A percentile compares a stretch with the other conserved stretches of the same genome.
phyloP scores from a whole-genome alignment of 306 rosid species.

The Urtica urens region DNA sequence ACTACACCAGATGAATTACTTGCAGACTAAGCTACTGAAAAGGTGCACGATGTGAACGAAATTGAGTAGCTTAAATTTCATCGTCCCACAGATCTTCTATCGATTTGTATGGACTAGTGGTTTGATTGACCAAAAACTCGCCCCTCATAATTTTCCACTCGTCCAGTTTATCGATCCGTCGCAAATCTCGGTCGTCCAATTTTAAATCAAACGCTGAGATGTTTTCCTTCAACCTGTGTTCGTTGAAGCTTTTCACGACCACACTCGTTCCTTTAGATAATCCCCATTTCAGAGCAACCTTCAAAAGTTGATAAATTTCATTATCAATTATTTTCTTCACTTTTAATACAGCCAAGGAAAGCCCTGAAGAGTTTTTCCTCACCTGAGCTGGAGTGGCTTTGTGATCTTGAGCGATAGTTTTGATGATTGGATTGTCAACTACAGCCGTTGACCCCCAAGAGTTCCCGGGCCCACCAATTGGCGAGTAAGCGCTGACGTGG shows the following conservation, averaged over 20 bases:
- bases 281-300: slow-evolving; percentile 85
- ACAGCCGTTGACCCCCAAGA: slow-evolving; percentile 84
- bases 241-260: slow-evolving; percentile 74
- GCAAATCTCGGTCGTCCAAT: slow-evolving; percentile 49
- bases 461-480: slow-evolving; percentile 86
- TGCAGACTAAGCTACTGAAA: no score
- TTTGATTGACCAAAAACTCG: slow-evolving; percentile 59
- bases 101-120: slow-evolving; percentile 76
- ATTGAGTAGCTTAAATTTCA: slow-evolving; percentile 67
- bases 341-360: not conserved
- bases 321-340: not conserved
- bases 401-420: slow-evolving; percentile 57
- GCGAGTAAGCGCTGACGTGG: slow-evolving; percentile 86
- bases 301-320: not conserved
- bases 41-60: no score
- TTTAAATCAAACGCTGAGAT: slow-evolving; percentile 36
- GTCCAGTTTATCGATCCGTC: slow-evolving; percentile 49
- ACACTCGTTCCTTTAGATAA: slow-evolving; percentile 68
- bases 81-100: slow-evolving; percentile 68
- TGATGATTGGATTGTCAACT: slow-evolving; percentile 40
- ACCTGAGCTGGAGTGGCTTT: slow-evolving; percentile 73
- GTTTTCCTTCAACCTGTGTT: slow-evolving; percentile 61
- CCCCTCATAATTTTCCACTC: slow-evolving; percentile 85
- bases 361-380: not conserved
- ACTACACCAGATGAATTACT: no score